Evolutionary conservation across 768 basidiomycete species (phyloP).

Genomic region (Harrya chromipes): DNA sequence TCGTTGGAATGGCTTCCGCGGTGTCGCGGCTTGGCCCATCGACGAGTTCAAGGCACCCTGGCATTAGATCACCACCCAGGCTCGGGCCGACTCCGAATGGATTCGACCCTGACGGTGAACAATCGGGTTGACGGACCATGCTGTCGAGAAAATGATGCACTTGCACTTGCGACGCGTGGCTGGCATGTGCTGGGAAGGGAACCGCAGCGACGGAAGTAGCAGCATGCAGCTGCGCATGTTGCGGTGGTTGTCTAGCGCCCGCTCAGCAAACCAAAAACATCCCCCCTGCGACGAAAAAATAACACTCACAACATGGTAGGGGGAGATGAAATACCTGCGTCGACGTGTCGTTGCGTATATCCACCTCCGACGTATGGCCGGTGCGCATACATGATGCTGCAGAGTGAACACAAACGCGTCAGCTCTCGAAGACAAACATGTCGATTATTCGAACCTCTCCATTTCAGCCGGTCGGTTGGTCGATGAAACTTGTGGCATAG

Average conservation of each 20-base stretch:
- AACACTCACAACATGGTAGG: neutral
- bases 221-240: neutral
- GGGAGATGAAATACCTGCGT: neutral
- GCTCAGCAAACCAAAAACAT: neutral
- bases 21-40: neutral
- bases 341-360: neutral
- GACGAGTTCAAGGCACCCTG: neutral
- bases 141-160: neutral
- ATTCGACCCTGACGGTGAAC: neutral
- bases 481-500: neutral
- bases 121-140: neutral
- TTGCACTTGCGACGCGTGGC: neutral
- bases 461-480: neutral
- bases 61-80: neutral
- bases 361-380: neutral
- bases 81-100: neutral
- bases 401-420: neutral
- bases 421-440: neutral
- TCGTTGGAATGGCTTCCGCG: neutral
- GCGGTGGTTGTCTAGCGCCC: neutral
- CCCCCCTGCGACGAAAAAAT: neutral
- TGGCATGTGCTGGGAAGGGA: neutral
- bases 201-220: neutral
- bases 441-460: slow-evolving; percentile 2
- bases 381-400: neutral